These are phyloP conservation scores for Boletus fagicola DNA, from an alignment of 768 basidiomycete species.

Conservation along the genomic window DNA sequence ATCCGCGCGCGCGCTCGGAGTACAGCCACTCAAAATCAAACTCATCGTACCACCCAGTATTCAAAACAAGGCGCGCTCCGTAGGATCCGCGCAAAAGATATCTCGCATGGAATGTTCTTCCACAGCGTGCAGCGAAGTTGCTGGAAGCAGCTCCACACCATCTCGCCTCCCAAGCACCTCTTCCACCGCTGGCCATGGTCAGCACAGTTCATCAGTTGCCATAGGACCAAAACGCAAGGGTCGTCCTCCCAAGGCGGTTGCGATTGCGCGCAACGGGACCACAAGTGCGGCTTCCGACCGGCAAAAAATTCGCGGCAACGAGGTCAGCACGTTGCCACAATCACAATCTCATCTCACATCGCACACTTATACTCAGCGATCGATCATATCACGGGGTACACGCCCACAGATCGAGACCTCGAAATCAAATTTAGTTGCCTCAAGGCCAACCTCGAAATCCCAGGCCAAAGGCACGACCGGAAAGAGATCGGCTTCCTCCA, in stretches of 20 bases:
- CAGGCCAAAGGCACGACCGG: conserved; percentile 39
- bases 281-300: conserved; percentile 17
- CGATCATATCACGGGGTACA: conserved; percentile 24
- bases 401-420: conserved; percentile 23
- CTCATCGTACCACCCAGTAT: conserved; percentile 61
- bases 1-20: conserved; percentile 28
- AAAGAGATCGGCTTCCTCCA: conserved; percentile 21
- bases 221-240: conserved; percentile 48
- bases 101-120: conserved; percentile 20
- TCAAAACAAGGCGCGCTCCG: conserved; percentile 42
- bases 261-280: conserved; percentile 32
- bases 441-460: conserved; percentile 38
- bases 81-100: conserved; percentile 31
- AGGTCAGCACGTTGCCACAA: conserved; percentile 35
- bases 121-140: conserved; percentile 42
- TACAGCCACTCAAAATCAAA: conserved; percentile 63
- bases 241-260: conserved; percentile 52
- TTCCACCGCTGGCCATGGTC: conserved; percentile 32
- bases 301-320: conserved; percentile 32
- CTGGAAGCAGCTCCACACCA: conserved; percentile 21
- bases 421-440: conserved; percentile 33
- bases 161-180: conserved; percentile 13
- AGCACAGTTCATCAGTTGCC: conserved; percentile 12
- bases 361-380: conserved; percentile 19
- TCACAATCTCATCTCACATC: conserved; percentile 38